Evolutionary conservation across 257 asterid genomes (phyloP).

Genomic region (Solanum neorickii): DNA sequence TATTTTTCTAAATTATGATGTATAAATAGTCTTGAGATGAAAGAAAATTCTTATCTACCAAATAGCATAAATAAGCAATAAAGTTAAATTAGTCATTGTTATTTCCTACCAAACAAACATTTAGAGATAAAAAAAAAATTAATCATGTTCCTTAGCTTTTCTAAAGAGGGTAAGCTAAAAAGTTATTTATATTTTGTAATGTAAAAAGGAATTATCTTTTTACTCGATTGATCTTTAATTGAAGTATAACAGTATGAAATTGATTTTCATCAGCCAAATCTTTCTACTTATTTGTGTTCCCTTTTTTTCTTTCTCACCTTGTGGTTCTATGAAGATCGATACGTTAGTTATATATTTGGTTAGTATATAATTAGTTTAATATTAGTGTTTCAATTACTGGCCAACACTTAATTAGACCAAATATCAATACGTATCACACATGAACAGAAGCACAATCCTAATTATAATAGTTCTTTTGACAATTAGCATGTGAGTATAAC

Average conservation of each 20-base stretch:
- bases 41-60: background rate
- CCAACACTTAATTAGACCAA: background rate
- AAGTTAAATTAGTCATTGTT: background rate
- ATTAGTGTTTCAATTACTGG: background rate
- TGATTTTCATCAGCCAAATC: too few species aligned
- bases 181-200: too few species aligned
- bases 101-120: background rate
- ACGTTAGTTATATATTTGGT: background rate
- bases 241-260: too few species aligned
- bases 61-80: too few species aligned
- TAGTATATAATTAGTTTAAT: background rate
- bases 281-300: background rate
- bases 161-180: too few species aligned
- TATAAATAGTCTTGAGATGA: too few species aligned
- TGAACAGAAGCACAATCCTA: background rate
- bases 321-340: background rate
- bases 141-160: background rate
- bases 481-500: background rate
- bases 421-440: background rate
- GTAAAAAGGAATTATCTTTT: too few species aligned
- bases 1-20: too few species aligned
- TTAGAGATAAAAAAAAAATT: background rate
- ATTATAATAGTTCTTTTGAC: background rate
- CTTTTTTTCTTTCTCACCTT: background rate
- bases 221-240: too few species aligned